phyloP scores from a whole-genome alignment of 352 stramenopile species.

The Pythium sp. region DNA sequence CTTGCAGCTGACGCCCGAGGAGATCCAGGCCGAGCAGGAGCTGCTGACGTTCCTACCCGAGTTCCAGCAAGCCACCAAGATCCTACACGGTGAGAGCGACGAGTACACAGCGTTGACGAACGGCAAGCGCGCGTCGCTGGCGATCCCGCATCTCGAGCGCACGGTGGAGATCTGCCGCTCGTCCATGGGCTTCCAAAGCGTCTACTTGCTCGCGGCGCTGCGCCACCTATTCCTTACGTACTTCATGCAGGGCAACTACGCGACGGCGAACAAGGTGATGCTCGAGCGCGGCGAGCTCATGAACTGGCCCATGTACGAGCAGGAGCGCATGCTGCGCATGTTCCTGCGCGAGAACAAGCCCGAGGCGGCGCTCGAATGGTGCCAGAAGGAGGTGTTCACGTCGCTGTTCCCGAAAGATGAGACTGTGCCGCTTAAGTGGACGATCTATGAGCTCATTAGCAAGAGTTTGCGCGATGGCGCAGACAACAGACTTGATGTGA shows the following conservation, averaged over 20 bases:
- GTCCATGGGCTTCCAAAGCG: conserved; percentile 69
- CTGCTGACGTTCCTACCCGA: conserved; percentile 60
- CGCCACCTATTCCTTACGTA: conserved; percentile 60
- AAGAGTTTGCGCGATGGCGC: conserved; percentile 42
- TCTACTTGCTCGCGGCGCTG: conserved; percentile 58
- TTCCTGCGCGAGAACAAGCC: conserved; percentile 57
- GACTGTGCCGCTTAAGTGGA: conserved; percentile 65
- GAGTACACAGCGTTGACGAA: conserved; percentile 41
- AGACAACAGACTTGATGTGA: conserved; percentile 34
- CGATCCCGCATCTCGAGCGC: conserved; percentile 53
- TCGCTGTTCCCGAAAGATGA: conserved; percentile 55
- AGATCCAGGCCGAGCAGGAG: conserved; percentile 65
- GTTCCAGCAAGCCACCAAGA: conserved; percentile 60
- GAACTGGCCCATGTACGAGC: conserved; percentile 64
- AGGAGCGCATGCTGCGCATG: conserved; percentile 66
- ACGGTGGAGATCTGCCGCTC: conserved; percentile 76
- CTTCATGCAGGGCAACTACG: conserved; percentile 62
- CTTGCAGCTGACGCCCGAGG: conserved; percentile 57
- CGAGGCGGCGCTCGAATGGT: conserved; percentile 42
- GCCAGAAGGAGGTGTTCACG: conserved; percentile 53
- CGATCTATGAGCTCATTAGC: conserved; percentile 65
- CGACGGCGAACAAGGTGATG: conserved; percentile 49
- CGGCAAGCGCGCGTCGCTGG: conserved; percentile 43
- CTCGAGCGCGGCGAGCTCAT: conserved; percentile 67
- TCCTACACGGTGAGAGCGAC: conserved; percentile 40